These are phyloP conservation scores for Dipteronia sinensis DNA, from an alignment of 345 rosid species.

Conservation along the genomic window DNA sequence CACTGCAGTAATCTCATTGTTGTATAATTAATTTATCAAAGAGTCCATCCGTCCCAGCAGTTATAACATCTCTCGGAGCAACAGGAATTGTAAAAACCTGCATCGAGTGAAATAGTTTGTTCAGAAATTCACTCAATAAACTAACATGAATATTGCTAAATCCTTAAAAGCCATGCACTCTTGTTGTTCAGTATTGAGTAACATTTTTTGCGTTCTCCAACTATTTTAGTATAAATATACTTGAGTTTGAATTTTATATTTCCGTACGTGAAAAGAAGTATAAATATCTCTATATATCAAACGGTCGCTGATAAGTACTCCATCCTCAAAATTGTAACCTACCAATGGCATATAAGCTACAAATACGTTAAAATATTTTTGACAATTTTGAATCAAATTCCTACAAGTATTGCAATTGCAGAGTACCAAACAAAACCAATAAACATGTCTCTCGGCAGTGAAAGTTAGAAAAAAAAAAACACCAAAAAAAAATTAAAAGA, in stretches of 20 bases:
- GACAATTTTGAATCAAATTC: background rate
- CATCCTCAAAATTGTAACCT: no score
- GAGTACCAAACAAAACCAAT: no score
- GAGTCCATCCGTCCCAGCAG: slow-evolving; percentile 94
- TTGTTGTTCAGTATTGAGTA: background rate
- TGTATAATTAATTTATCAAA: slow-evolving; percentile 95
- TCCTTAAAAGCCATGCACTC: background rate
- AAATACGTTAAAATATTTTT: no score
- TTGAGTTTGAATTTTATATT: no score
- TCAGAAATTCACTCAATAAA: slow-evolving; percentile 6
- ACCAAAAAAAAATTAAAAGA: no score
- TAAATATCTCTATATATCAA: no score
- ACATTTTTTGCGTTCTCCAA: background rate
- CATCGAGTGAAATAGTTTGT: slow-evolving; percentile 13
- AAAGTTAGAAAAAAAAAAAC: no score
- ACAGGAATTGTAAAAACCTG: slow-evolving; percentile 84
- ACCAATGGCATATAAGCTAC: no score
- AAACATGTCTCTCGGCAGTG: no score
- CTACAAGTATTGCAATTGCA: background rate
- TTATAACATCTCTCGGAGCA: slow-evolving; percentile 89
- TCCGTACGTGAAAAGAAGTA: no score
- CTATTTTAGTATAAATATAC: background rate
- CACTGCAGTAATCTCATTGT: slow-evolving; percentile 93
- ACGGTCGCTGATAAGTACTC: no score
- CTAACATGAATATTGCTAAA: background rate